These are phyloP conservation scores for Sphagnum magellanicum DNA, from an alignment of 228 moss, liverwort and hornwort species.

Conservation along the genomic window DNA sequence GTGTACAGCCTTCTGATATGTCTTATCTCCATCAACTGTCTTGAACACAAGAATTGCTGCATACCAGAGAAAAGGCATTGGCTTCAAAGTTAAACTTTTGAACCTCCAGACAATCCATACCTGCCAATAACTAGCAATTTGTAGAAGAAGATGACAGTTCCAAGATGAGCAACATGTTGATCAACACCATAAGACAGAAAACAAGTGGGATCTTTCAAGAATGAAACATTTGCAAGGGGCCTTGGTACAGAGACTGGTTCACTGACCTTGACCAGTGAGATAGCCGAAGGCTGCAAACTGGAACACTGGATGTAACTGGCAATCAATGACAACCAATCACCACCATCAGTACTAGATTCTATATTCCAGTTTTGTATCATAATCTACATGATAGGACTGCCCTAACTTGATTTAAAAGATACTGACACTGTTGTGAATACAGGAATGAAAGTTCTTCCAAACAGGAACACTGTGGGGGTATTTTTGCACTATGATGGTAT, in stretches of 20 bases:
- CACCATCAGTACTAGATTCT: slow-evolving; percentile 2
- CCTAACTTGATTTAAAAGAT: too few species aligned
- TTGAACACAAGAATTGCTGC: slow-evolving; percentile 72
- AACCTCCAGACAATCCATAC: too few species aligned
- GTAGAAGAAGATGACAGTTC: not conserved
- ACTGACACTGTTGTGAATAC: too few species aligned
- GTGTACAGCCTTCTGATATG: slow-evolving; percentile 75
- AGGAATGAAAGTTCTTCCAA: too few species aligned
- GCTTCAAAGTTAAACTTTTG: too few species aligned
- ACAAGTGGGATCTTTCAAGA: too few species aligned
- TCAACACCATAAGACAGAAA: not conserved
- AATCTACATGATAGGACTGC: too few species aligned
- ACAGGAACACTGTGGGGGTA: too few species aligned
- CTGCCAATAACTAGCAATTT: not conserved
- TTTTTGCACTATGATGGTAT: too few species aligned
- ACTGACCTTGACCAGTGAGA: slow-evolving; percentile 70
- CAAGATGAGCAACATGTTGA: not conserved
- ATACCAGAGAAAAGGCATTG: not conserved
- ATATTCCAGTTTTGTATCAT: too few species aligned
- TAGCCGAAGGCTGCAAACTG: slow-evolving; percentile 84
- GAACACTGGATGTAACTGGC: slow-evolving; percentile 81
- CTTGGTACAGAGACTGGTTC: not conserved
- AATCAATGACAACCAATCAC: slow-evolving; percentile 8
- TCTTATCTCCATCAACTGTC: slow-evolving; percentile 52
- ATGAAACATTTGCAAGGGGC: too few species aligned